Conservation (phyloP, 192 early-diverging fungal genomes). For the Coemansia sp. region DNA sequence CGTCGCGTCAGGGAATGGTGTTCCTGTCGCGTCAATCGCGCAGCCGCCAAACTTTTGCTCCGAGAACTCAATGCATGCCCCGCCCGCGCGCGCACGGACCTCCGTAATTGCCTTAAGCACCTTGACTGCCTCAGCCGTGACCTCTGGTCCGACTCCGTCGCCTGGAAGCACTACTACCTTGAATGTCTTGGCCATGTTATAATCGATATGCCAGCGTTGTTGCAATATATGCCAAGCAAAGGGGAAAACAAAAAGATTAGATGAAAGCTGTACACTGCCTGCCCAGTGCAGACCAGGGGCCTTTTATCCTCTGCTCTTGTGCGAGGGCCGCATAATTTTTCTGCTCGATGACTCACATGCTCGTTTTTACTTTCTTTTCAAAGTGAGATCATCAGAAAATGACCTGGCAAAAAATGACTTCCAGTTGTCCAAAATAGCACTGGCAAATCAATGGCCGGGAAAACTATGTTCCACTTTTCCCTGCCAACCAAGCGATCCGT, state of each 20-base stretch:
- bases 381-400: neutral
- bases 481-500: conserved; percentile 3
- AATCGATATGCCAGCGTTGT: neutral
- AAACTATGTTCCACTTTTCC: conserved; percentile 5
- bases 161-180: conserved; percentile 81
- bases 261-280: conserved; percentile 2
- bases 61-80: conserved; percentile 65
- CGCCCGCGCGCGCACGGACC: conserved; percentile 58
- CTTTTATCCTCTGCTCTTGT: neutral
- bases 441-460: neutral
- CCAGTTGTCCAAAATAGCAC: neutral
- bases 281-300: neutral
- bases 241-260: conserved; percentile 21
- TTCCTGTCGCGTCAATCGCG: conserved; percentile 89
- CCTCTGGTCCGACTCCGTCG: conserved; percentile 96
- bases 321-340: neutral
- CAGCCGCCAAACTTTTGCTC: conserved; percentile 85
- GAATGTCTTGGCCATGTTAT: conserved; percentile 43
- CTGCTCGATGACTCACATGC: neutral
- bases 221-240: neutral
- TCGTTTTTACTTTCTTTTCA: neutral
- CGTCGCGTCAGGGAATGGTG: conserved; percentile 80
- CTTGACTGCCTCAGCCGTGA: conserved; percentile 85
- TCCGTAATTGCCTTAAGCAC: conserved; percentile 78
- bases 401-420: neutral